Conservation (phyloP, 2,329 filamentous ascomycete genomes). For the Penicillium sp. region DNA sequence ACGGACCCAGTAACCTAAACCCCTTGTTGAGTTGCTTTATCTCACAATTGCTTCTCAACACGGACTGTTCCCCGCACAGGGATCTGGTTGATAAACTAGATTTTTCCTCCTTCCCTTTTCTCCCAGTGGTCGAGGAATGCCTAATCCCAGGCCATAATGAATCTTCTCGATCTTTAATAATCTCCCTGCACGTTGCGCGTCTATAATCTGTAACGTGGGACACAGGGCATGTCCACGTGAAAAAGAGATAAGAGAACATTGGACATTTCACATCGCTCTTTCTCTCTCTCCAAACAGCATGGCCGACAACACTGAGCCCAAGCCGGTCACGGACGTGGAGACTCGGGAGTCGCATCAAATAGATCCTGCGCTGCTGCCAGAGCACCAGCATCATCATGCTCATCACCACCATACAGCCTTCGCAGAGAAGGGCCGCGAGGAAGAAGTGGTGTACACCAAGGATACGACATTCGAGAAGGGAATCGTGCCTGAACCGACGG, state of each 20-base stretch:
- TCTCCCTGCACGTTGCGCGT: not conserved
- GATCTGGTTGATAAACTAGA: conserved; percentile 7
- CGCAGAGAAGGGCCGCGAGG: conserved; percentile 35
- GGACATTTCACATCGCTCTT: not conserved
- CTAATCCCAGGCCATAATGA: conserved; percentile 7
- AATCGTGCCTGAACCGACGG: conserved; percentile 31
- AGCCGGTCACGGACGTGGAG: not conserved
- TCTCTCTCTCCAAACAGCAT: not conserved
- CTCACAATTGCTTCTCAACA: not conserved
- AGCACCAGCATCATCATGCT: conserved; percentile 38
- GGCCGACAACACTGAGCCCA: conserved; percentile 3
- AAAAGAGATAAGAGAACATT: not conserved
- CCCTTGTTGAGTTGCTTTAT: not conserved
- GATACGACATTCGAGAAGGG: conserved; percentile 41
- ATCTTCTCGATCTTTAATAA: conserved; percentile 5
- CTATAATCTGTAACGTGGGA: conserved; percentile 3
- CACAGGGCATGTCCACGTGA: not conserved
- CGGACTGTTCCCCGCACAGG: not conserved
- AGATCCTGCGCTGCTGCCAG: conserved; percentile 37
- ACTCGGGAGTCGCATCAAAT: not conserved
- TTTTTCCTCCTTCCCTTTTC: not conserved
- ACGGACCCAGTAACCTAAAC: not conserved
- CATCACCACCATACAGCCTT: conserved; percentile 39
- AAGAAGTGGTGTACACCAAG: conserved; percentile 49
- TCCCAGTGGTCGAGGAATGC: conserved; percentile 7